A percentile compares a stretch with the other conserved stretches of the same genome.
These are phyloP conservation scores for Ogataea wickerhamii DNA, from an alignment of 805 yeast genomes.

Conservation along the genomic window DNA sequence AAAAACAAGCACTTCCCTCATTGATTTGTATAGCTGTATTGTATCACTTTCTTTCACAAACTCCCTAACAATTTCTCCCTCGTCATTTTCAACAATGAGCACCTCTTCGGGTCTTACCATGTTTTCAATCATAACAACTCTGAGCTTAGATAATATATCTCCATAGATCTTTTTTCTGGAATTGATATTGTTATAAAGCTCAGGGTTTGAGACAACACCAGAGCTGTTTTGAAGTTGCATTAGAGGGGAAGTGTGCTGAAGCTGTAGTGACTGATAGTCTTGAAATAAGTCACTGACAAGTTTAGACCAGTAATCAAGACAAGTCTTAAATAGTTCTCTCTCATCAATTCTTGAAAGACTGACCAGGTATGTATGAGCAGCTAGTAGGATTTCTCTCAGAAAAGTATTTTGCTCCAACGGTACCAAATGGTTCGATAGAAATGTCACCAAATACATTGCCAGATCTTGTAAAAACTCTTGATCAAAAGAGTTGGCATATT, in stretches of 20 bases:
- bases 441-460: slow-evolving; percentile 88
- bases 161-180: slow-evolving; percentile 82
- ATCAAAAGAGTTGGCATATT: slow-evolving; percentile 71
- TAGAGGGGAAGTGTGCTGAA: slow-evolving; percentile 68
- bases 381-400: slow-evolving; percentile 55
- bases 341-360: slow-evolving; percentile 89
- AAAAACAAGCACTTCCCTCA: slow-evolving; percentile 93
- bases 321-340: slow-evolving; percentile 91
- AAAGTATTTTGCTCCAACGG: slow-evolving; percentile 54
- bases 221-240: slow-evolving; percentile 57
- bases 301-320: slow-evolving; percentile 90
- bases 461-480: slow-evolving; percentile 94
- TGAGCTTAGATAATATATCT: slow-evolving; percentile 72
- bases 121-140: slow-evolving; percentile 91
- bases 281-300: slow-evolving; percentile 78
- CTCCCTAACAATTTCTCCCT: slow-evolving; percentile 97
- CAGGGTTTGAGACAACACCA: slow-evolving; percentile 83
- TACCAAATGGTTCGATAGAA: slow-evolving; percentile 66
- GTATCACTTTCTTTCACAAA: slow-evolving; percentile 97
- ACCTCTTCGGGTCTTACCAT: slow-evolving; percentile 99
- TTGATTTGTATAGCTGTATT: slow-evolving; percentile 87
- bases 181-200: slow-evolving; percentile 68
- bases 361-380: slow-evolving; percentile 77
- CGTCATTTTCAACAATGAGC: slow-evolving; percentile 93
- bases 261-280: slow-evolving; percentile 81